phyloP scores from a whole-genome alignment of 371 early-diverging fungal species.

The Mortierella sp. region DNA sequence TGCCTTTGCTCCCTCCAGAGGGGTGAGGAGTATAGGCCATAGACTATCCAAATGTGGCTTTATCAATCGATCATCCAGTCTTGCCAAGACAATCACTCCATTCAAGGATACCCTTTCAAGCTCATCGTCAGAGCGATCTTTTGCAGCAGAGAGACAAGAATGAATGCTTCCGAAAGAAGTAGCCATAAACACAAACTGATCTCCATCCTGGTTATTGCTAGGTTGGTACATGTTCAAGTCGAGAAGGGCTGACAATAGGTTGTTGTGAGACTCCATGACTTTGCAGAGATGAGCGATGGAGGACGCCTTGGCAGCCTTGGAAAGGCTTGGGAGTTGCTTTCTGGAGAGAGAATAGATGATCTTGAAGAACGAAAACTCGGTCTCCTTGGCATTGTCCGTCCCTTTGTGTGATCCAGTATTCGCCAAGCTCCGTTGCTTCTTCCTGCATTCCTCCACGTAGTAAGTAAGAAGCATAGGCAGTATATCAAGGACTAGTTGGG shows the following conservation, averaged over 20 bases:
- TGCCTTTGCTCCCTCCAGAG: conserved; percentile 19
- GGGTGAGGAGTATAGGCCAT: conserved; percentile 40
- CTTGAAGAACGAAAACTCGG: conserved; percentile 49
- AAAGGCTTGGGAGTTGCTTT: conserved; percentile 35
- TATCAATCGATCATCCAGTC: conserved; percentile 41
- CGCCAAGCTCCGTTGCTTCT: conserved; percentile 30
- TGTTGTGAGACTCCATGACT: conserved; percentile 45
- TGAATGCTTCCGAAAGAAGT: conserved; percentile 36
- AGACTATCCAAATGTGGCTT: conserved; percentile 49
- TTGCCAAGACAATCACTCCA: conserved; percentile 37
- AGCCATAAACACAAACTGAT: conserved; percentile 48
- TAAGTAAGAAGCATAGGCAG: conserved; percentile 33
- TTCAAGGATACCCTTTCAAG: conserved; percentile 35
- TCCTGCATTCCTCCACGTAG: conserved; percentile 45
- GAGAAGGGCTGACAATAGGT: conserved; percentile 25
- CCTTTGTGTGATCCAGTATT: conserved; percentile 37
- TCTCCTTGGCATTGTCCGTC: conserved; percentile 31
- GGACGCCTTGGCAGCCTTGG: conserved; percentile 10
- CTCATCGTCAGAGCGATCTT: conserved; percentile 13
- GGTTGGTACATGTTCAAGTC: conserved; percentile 52
- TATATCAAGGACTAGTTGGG: conserved; percentile 27
- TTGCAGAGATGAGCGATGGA: conserved; percentile 23
- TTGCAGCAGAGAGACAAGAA: conserved; percentile 25
- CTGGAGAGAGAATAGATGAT: conserved; percentile 37
- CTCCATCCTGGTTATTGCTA: conserved; percentile 41